Evolutionary conservation across 257 asterid genomes (phyloP).

Genomic region (Ballota nigra): DNA sequence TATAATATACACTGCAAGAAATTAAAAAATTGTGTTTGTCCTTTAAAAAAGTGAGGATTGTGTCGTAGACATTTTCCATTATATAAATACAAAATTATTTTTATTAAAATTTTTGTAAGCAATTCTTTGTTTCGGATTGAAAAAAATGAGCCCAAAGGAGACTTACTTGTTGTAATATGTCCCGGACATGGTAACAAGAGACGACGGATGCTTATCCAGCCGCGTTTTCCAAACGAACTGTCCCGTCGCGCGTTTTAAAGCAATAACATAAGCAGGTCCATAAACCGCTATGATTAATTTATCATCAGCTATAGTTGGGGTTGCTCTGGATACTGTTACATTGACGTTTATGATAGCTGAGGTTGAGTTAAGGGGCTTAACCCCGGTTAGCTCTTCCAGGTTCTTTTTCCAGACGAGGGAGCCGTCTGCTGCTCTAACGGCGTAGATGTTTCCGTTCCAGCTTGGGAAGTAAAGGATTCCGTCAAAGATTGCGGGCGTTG

Average conservation of each 20-base stretch:
- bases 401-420: conserved; percentile 42
- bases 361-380: conserved; percentile 24
- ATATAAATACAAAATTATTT: too few relatives aligned
- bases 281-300: conserved; percentile 36
- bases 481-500: conserved; percentile 39
- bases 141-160: too few relatives aligned
- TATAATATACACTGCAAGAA: background rate
- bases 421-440: conserved; percentile 43
- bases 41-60: too few relatives aligned
- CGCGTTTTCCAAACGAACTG: conserved; percentile 44
- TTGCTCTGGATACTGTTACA: conserved; percentile 37
- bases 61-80: too few relatives aligned
- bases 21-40: too few relatives aligned
- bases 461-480: conserved; percentile 45
- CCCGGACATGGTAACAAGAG: conserved; percentile 62
- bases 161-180: conserved; percentile 44
- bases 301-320: conserved; percentile 49
- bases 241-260: conserved; percentile 39
- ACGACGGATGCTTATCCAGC: conserved; percentile 42
- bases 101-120: too few relatives aligned
- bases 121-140: too few relatives aligned
- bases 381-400: conserved; percentile 32
- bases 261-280: conserved; percentile 51
- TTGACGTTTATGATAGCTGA: background rate
- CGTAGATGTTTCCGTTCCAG: conserved; percentile 51